Conservation (phyloP, 495 filamentous ascomycete genomes). For the Penicillium simplicissimum region DNA sequence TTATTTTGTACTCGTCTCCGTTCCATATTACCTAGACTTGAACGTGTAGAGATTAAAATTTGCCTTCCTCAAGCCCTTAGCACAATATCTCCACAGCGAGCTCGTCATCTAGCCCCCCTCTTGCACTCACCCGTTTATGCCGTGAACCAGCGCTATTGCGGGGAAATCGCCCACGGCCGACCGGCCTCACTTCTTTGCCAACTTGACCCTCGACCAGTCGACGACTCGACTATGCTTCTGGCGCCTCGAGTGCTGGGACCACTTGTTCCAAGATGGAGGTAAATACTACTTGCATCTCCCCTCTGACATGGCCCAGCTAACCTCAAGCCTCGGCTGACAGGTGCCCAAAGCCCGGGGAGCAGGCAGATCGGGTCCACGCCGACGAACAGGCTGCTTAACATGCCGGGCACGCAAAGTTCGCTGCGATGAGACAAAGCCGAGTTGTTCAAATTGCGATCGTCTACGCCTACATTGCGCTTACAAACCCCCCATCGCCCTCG, state of each 20-base stretch:
- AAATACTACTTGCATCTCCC: neutral
- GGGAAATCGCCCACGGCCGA: conserved; percentile 24
- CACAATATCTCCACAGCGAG: conserved; percentile 3
- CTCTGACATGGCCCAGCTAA: conserved; percentile 8
- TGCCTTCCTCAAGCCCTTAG: neutral
- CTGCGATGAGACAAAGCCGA: conserved; percentile 45
- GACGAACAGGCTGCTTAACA: conserved; percentile 47
- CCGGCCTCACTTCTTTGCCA: conserved; percentile 1
- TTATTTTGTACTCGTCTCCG: neutral
- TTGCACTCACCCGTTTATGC: conserved; percentile 15
- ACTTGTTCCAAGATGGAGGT: conserved; percentile 28
- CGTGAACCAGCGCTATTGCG: conserved; percentile 27
- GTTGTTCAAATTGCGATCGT: conserved; percentile 42
- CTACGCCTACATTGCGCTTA: conserved; percentile 39
- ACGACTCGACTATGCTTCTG: conserved; percentile 11
- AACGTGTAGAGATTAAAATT: neutral
- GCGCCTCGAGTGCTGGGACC: conserved; percentile 5
- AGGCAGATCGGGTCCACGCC: conserved; percentile 44
- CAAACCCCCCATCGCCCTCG: conserved; percentile 26
- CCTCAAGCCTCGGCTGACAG: conserved; percentile 42
- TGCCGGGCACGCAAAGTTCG: conserved; percentile 49
- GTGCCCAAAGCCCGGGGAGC: conserved; percentile 40
- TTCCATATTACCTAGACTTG: neutral
- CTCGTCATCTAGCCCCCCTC: conserved; percentile 24
- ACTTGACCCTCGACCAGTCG: conserved; percentile 1